phyloP scores from a whole-genome alignment of 495 filamentous ascomycete species.

The Talaromyces stipitatus region DNA sequence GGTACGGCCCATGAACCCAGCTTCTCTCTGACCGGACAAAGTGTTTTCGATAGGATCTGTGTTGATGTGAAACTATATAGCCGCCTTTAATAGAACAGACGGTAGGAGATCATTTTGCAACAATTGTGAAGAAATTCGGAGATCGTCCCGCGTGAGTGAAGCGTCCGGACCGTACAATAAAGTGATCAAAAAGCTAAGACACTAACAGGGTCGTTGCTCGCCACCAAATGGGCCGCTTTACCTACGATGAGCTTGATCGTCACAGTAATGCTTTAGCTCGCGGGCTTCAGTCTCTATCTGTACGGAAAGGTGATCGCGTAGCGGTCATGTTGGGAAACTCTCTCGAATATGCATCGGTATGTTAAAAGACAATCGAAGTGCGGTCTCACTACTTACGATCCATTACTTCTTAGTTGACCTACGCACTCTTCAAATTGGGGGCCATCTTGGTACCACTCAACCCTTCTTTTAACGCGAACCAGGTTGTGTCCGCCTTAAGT shows the following conservation, averaged over 20 bases:
- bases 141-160: conserved; percentile 62
- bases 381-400: not conserved
- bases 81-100: conserved; percentile 68
- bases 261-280: conserved; percentile 71
- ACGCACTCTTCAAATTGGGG: conserved; percentile 88
- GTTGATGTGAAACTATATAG: conserved; percentile 28
- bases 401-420: conserved; percentile 47
- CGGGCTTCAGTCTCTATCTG: conserved; percentile 64
- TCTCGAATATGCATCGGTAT: conserved; percentile 68
- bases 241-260: conserved; percentile 66
- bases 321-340: conserved; percentile 82
- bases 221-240: conserved; percentile 56
- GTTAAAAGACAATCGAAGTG: conserved; percentile 7
- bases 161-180: not conserved
- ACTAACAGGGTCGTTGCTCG: conserved; percentile 54
- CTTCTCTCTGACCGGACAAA: not conserved
- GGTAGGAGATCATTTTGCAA: conserved; percentile 72
- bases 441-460: conserved; percentile 90
- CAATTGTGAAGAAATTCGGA: conserved; percentile 61
- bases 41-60: too few relatives aligned
- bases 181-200: not conserved
- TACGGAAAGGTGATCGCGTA: conserved; percentile 78
- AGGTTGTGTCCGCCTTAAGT: conserved; percentile 68
- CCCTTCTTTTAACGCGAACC: conserved; percentile 74
- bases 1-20: conserved; percentile 18